phyloP scores from a whole-genome alignment of 2,329 filamentous ascomycete species.

The Colletotrichum lini region DNA sequence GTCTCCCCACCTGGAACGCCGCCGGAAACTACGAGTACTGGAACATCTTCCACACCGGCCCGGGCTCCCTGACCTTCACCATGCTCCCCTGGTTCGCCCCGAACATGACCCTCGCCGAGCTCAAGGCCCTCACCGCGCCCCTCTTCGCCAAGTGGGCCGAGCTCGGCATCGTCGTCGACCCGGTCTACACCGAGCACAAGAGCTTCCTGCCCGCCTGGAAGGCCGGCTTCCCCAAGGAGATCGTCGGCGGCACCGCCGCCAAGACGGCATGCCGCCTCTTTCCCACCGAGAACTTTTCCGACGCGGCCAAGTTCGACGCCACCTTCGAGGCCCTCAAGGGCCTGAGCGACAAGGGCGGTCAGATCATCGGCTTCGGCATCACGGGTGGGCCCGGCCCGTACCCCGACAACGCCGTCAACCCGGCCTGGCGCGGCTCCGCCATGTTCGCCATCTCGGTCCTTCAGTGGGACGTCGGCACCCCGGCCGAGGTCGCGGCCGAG shows the following conservation, averaged over 20 bases:
- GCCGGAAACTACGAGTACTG: constrained; percentile 47
- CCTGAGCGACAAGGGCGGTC: constrained; percentile 57
- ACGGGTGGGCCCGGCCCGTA: constrained; percentile 49
- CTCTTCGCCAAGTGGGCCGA: constrained; percentile 50
- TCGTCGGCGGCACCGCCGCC: constrained; percentile 20
- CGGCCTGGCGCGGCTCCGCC: constrained; percentile 60
- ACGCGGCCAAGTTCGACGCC: constrained; percentile 47
- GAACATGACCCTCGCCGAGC: constrained; percentile 50
- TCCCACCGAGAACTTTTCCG: constrained; percentile 22
- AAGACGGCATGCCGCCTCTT: constrained; percentile 35
- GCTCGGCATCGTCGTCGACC: constrained; percentile 48
- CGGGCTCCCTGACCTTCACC: constrained; percentile 46
- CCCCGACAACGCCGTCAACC: constrained; percentile 55
- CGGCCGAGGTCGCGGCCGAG: constrained; percentile 30
- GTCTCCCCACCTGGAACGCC: constrained; percentile 44
- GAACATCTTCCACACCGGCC: constrained; percentile 47
- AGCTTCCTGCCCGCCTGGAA: constrained; percentile 48
- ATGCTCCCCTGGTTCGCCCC: constrained; percentile 49
- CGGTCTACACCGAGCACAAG: constrained; percentile 46
- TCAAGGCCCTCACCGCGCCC: constrained; percentile 53
- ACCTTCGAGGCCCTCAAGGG: constrained; percentile 55
- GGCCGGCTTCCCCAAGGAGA: constrained; percentile 45
- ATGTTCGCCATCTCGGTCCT: constrained; percentile 51
- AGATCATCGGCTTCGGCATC: constrained; percentile 59
- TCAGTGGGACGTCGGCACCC: constrained; percentile 22